Evolutionary conservation across 2,329 filamentous ascomycete species (phyloP).

Genomic region (Mariannaea elegans): DNA sequence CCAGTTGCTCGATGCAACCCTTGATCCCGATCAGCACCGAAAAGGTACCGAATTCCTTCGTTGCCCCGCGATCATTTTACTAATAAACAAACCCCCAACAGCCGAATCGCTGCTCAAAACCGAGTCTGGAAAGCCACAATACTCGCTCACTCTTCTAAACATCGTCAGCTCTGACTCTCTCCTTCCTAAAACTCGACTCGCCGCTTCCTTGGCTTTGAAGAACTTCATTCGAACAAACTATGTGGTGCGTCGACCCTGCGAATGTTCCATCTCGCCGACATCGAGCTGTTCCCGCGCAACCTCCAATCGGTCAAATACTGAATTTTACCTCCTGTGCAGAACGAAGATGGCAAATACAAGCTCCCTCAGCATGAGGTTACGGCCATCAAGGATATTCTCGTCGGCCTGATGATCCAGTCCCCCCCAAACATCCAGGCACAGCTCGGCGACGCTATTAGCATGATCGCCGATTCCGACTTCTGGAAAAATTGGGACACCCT

Average conservation of each 20-base stretch:
- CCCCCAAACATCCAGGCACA: constrained; percentile 90
- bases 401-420: constrained; percentile 95
- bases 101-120: constrained; percentile 82
- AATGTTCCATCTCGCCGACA: not conserved
- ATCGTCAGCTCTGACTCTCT: constrained; percentile 82
- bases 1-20: constrained; percentile 87
- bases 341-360: constrained; percentile 95
- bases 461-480: constrained; percentile 98
- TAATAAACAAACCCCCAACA: constrained; percentile 56
- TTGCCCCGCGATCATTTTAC: constrained; percentile 44
- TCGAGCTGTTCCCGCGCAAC: constrained; percentile 12
- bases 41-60: constrained; percentile 70
- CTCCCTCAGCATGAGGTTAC: constrained; percentile 82
- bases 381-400: constrained; percentile 93
- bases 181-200: constrained; percentile 81
- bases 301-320: constrained; percentile 26
- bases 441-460: constrained; percentile 94
- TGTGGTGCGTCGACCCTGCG: constrained; percentile 64
- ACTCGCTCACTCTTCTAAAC: constrained; percentile 87
- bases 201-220: constrained; percentile 95
- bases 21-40: constrained; percentile 87
- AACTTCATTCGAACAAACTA: constrained; percentile 97
- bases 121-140: constrained; percentile 84
- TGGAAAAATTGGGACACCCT: constrained; percentile 97
- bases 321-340: constrained; percentile 54